Evolutionary conservation across 768 basidiomycete genomes (phyloP).

Genomic region (Wakefieldia striispora): DNA sequence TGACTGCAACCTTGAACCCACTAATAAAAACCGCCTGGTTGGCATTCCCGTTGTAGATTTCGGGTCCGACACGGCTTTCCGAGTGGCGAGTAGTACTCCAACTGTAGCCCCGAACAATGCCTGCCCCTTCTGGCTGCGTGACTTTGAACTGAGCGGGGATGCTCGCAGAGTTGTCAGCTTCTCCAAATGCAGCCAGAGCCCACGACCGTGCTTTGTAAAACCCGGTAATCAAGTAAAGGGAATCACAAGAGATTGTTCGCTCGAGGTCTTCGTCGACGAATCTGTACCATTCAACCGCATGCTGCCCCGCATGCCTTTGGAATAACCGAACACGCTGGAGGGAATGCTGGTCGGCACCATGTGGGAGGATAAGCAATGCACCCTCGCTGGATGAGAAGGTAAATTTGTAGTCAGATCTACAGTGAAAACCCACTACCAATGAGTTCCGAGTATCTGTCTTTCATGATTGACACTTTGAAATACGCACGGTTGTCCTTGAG

Average conservation of each 20-base stretch:
- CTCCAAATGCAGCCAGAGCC: not conserved
- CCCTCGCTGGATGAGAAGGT: too few species aligned
- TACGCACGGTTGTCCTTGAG: not conserved
- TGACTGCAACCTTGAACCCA: not conserved
- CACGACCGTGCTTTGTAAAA: not conserved
- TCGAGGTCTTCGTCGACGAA: not conserved
- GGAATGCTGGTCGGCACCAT: too few species aligned
- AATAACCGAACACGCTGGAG: not conserved
- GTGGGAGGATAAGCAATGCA: too few species aligned
- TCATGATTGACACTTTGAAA: too few species aligned
- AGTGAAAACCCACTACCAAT: not conserved
- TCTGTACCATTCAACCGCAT: conserved; percentile 1
- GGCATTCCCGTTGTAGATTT: not conserved
- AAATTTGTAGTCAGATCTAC: not conserved
- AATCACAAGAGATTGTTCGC: not conserved
- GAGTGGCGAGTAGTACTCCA: not conserved
- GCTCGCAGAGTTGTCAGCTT: not conserved
- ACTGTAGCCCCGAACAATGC: not conserved
- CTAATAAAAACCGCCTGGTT: not conserved
- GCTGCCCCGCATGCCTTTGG: not conserved
- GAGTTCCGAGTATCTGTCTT: too few species aligned
- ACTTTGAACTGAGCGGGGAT: not conserved
- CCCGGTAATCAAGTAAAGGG: not conserved
- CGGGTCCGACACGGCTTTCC: not conserved
- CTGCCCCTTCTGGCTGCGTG: not conserved